Percentiles rank a stretch among this genome's conserved stretches.
Conservation (phyloP, 805 yeast species). For the Hemisphaericaspora nanyangensis region DNA sequence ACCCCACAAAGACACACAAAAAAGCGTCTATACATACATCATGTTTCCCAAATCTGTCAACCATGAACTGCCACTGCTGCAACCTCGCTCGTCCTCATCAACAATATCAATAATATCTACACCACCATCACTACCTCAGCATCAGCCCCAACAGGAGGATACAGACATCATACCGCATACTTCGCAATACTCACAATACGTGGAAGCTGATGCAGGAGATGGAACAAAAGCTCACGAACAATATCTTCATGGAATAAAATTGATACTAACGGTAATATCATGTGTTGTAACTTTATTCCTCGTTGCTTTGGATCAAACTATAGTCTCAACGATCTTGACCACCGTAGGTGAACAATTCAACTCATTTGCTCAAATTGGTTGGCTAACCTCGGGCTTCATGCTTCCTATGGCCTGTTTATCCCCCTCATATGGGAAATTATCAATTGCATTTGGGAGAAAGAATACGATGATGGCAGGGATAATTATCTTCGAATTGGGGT, state of each 20-base stretch:
- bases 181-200: slow-evolving; percentile 14
- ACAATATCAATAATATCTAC: no score
- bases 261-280: slow-evolving; percentile 23
- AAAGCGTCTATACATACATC: no score
- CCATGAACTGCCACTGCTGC: no score
- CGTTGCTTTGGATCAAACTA: slow-evolving; percentile 58
- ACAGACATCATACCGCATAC: not conserved
- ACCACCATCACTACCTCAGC: no score
- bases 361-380: slow-evolving; percentile 50
- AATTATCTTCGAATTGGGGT: slow-evolving; percentile 57
- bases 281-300: slow-evolving; percentile 30
- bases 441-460: slow-evolving; percentile 57
- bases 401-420: slow-evolving; percentile 51
- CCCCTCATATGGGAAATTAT: slow-evolving; percentile 55
- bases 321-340: slow-evolving; percentile 48
- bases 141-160: not conserved
- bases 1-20: no score
- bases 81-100: no score
- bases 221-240: slow-evolving; percentile 37
- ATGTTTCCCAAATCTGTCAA: no score
- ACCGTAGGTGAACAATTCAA: slow-evolving; percentile 47
- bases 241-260: slow-evolving; percentile 23
- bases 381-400: slow-evolving; percentile 56
- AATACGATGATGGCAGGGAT: slow-evolving; percentile 45
- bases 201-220: slow-evolving; percentile 41